Evolutionary conservation across 2,329 filamentous ascomycete genomes (phyloP).

Genomic region (Fragosphaeria purpurea): DNA sequence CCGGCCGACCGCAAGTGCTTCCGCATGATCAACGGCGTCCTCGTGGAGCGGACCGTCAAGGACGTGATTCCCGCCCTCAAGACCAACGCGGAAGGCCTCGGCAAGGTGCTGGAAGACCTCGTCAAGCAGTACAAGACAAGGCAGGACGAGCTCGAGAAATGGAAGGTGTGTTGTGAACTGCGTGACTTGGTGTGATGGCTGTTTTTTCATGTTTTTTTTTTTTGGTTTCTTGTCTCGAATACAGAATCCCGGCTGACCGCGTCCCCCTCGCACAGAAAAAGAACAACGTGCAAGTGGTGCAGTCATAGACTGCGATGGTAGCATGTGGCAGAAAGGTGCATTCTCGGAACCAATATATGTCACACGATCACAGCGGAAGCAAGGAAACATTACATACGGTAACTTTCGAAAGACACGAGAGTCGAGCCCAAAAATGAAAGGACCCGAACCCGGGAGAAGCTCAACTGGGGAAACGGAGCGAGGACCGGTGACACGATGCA

Average conservation of each 20-base stretch:
- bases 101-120: slow-evolving; percentile 87
- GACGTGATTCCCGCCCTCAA: slow-evolving; percentile 85
- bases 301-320: slow-evolving; percentile 42
- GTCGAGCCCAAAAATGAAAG: too few species aligned
- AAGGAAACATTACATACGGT: too few species aligned
- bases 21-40: slow-evolving; percentile 93
- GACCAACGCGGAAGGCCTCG: slow-evolving; percentile 88
- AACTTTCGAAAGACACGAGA: too few species aligned
- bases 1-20: slow-evolving; percentile 88
- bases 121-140: slow-evolving; percentile 94
- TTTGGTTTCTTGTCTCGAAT: not conserved
- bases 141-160: slow-evolving; percentile 91
- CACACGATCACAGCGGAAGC: too few species aligned
- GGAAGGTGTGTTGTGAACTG: slow-evolving; percentile 65
- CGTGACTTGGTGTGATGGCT: too few species aligned
- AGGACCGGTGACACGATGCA: too few species aligned
- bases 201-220: not conserved
- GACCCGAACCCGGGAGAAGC: too few species aligned
- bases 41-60: slow-evolving; percentile 87
- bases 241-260: not conserved
- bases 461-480: too few species aligned
- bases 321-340: too few species aligned
- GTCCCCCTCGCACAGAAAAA: slow-evolving; percentile 54
- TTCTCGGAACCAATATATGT: too few species aligned
- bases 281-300: slow-evolving; percentile 80